Percentiles rank a stretch among this genome's conserved stretches.
Conservation (phyloP, 306 rosid species). For the Styphnolobium japonicum region DNA sequence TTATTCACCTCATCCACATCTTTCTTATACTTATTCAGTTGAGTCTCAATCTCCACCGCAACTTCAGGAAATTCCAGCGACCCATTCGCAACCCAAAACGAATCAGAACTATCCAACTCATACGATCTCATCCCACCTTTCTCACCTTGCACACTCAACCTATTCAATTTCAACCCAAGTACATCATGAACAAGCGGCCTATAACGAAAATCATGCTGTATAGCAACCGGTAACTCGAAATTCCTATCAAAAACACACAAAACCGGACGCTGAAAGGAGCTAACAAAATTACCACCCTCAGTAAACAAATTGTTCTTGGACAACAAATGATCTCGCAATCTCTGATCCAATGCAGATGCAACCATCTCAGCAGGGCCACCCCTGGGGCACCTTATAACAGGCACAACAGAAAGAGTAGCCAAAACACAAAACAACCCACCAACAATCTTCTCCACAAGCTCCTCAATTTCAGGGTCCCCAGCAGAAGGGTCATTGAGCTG, state of each 20-base stretch:
- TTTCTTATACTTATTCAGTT: conserved; percentile 79
- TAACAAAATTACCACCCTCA: conserved; percentile 64
- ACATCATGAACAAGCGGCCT: conserved; percentile 86
- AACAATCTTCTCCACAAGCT: conserved; percentile 73
- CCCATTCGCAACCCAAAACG: conserved; percentile 89
- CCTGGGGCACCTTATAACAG: conserved; percentile 75
- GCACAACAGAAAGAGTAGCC: conserved; percentile 85
- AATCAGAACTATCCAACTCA: conserved; percentile 80
- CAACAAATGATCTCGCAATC: conserved; percentile 85
- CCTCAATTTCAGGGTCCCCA: conserved; percentile 93
- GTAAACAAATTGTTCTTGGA: conserved; percentile 84
- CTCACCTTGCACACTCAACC: conserved; percentile 85
- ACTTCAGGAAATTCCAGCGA: conserved; percentile 88
- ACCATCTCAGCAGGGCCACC: conserved; percentile 99
- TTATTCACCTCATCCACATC: conserved; percentile 97
- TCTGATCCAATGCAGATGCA: conserved; percentile 85
- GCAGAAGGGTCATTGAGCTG: conserved; percentile 92
- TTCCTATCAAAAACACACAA: conserved; percentile 89
- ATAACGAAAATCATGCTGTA: conserved; percentile 94
- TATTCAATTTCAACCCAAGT: conserved; percentile 83
- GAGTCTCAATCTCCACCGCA: conserved; percentile 91
- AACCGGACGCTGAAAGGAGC: conserved; percentile 87
- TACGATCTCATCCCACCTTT: conserved; percentile 88
- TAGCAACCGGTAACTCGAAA: conserved; percentile 84
- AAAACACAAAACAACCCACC: conserved; percentile 78